Base-by-base conservation (phyloP, 371 early-diverging fungal genomes). In the Circinella umbellata region DNA sequence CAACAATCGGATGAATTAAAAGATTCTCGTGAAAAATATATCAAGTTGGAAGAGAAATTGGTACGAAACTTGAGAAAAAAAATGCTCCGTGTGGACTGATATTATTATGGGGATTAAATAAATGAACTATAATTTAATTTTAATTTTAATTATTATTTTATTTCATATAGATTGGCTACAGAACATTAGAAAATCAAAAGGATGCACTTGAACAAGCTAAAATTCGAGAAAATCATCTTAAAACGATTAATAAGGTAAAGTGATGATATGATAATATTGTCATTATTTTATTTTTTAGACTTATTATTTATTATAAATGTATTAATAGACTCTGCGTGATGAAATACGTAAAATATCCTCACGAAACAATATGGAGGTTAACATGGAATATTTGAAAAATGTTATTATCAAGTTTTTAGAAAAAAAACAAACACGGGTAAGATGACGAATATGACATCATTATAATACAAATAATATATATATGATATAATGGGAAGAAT, bases 331-430 rank as follows among this genome's bases (percentile, higher is more conserved):
- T 13, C 60, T 91, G 67, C 89, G 89, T 63, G 91, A 92, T 34
- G 87, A 88, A 64, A 70, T 89, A 5, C 80, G 88, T 3, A 81
- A 84, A 63, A 46, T 83, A 36, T 69, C 68, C 5, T 72, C 55
- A 42, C 66, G 69, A 20, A 69, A 78, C 36, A 73, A 75, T 15
- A 84, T 83, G 15, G 75, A 68, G 42, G 70, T 90, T 38, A 92
- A 93, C 65, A 72, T 91, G 17, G 94, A 94, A 68, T 96, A 96
- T 70, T 73, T 95, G 64, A 88, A 92, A 68, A 89, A 92, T 66
- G 90, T 96, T 8, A 72, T 95, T 36, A 70, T 96, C 62, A 91
- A 89, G 67, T 95, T 95, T 77, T 79, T 96, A 63, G 94, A 95
- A 74, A 84, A 90, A 71, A 90, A 88, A 74, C 89, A 89, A 35